phyloP scores from a whole-genome alignment of 2,329 filamentous ascomycete genomes.

The Ambrosiella beaveri region DNA sequence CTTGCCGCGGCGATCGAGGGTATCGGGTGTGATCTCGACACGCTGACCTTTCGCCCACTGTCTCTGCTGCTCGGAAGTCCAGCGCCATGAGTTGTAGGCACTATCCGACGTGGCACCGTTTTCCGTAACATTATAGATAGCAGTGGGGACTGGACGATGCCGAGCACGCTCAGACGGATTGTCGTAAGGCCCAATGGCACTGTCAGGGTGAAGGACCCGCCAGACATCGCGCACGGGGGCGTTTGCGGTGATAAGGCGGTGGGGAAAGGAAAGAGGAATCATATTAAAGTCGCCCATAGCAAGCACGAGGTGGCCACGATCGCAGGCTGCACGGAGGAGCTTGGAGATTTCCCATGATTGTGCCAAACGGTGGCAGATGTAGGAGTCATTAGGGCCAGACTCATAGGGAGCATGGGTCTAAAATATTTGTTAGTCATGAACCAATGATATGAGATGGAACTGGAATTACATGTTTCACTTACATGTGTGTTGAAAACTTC shows the following conservation, averaged over 20 bases:
- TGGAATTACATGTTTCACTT: constrained; percentile 18
- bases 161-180: constrained; percentile 51
- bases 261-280: constrained; percentile 70
- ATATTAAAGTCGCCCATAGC: constrained; percentile 94
- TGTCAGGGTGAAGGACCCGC: constrained; percentile 68
- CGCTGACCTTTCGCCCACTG: constrained; percentile 38
- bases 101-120: constrained; percentile 84
- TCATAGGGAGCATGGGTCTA: constrained; percentile 74
- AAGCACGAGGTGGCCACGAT: constrained; percentile 66
- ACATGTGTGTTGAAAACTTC: constrained; percentile 91
- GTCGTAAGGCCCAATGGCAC: constrained; percentile 57
- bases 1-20: constrained; percentile 59
- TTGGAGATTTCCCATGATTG: constrained; percentile 94
- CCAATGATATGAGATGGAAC: not conserved
- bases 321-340: constrained; percentile 63
- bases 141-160: constrained; percentile 51
- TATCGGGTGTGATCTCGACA: constrained; percentile 42
- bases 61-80: constrained; percentile 55
- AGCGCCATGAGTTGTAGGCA: constrained; percentile 83
- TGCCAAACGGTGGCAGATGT: constrained; percentile 75
- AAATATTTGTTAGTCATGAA: not conserved
- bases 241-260: constrained; percentile 65
- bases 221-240: constrained; percentile 68
- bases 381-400: constrained; percentile 59
- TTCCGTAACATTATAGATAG: constrained; percentile 56